These are phyloP conservation scores for Lasiodiplodia gonubiensis DNA, from an alignment of 2,329 filamentous ascomycete genomes.

Conservation along the genomic window DNA sequence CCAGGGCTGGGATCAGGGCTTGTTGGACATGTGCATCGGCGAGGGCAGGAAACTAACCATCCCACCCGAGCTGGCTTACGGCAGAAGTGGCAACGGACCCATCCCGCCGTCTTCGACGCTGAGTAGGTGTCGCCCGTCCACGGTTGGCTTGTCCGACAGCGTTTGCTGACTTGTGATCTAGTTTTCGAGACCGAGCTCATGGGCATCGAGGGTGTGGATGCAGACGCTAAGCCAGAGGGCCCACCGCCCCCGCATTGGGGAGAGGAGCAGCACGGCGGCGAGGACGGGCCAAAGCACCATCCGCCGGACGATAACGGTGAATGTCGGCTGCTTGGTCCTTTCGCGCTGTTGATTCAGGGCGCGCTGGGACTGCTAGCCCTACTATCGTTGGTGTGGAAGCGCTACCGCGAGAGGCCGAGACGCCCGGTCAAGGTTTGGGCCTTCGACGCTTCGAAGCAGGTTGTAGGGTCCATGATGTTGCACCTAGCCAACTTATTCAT, in stretches of 20 bases:
- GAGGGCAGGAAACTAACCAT: slow-evolving; percentile 93
- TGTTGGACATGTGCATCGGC: slow-evolving; percentile 94
- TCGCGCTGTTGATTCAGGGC: slow-evolving; percentile 87
- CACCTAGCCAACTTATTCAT: slow-evolving; percentile 94
- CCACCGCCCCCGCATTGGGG: slow-evolving; percentile 29
- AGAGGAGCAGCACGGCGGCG: slow-evolving; percentile 31
- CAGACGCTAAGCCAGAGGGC: background rate
- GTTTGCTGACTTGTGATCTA: slow-evolving; percentile 41
- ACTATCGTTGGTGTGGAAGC: slow-evolving; percentile 87
- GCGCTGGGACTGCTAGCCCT: slow-evolving; percentile 84
- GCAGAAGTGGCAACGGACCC: slow-evolving; percentile 76
- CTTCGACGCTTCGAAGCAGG: slow-evolving; percentile 97
- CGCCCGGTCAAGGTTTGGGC: slow-evolving; percentile 95
- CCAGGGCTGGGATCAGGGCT: slow-evolving; percentile 92
- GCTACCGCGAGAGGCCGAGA: slow-evolving; percentile 89
- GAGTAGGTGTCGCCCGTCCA: slow-evolving; percentile 52
- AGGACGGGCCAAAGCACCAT: slow-evolving; percentile 38
- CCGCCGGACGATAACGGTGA: slow-evolving; percentile 65
- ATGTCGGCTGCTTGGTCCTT: slow-evolving; percentile 86
- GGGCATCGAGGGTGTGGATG: slow-evolving; percentile 74
- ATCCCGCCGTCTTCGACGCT: slow-evolving; percentile 86
- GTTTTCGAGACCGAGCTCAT: slow-evolving; percentile 93
- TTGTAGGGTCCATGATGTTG: slow-evolving; percentile 88
- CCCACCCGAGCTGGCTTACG: slow-evolving; percentile 85
- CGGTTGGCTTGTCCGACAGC: slow-evolving; percentile 34